These are phyloP conservation scores for Plenodomus lindquistii DNA, from an alignment of 2,329 filamentous ascomycete genomes.

Conservation along the genomic window DNA sequence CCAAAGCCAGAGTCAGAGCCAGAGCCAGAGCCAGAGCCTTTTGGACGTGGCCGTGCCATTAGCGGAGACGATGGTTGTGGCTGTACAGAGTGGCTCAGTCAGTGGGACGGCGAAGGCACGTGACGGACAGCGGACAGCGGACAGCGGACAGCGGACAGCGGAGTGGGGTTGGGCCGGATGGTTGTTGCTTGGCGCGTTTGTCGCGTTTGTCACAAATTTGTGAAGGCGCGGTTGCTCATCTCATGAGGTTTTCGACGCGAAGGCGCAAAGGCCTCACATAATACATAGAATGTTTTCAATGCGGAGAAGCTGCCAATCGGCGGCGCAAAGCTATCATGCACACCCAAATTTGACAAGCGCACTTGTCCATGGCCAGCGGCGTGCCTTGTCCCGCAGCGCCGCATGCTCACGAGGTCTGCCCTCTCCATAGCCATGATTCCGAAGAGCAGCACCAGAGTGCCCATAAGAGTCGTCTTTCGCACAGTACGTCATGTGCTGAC, in stretches of 20 bases:
- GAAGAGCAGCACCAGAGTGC: too few species aligned
- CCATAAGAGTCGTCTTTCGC: too few species aligned
- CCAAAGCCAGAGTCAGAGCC: constrained; percentile 5
- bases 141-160: neutral
- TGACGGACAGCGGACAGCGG: too few species aligned
- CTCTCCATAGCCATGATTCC: neutral
- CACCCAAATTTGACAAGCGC: too few species aligned
- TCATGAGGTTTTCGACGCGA: too few species aligned
- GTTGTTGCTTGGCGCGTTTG: constrained; percentile 32
- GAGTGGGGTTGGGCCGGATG: neutral
- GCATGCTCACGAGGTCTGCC: constrained; percentile 29
- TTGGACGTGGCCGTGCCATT: constrained; percentile 10
- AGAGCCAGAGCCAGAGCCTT: neutral
- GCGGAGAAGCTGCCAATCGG: constrained; percentile 34
- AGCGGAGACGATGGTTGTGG: constrained; percentile 11
- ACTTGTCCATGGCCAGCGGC: constrained; percentile 24
- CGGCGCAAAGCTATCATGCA: constrained; percentile 14
- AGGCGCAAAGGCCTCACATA: constrained; percentile 2
- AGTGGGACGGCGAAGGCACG: too few species aligned
- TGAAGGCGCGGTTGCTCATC: too few species aligned
- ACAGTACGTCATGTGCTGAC: constrained; percentile 5
- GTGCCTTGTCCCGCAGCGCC: constrained; percentile 35
- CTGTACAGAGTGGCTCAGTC: constrained; percentile 12
- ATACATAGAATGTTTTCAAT: constrained; percentile 34
- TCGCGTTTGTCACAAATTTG: constrained; percentile 26